Evolutionary conservation across 78 protist genomes (phyloP).

Genomic region (Dictyostelium firmibasis): DNA sequence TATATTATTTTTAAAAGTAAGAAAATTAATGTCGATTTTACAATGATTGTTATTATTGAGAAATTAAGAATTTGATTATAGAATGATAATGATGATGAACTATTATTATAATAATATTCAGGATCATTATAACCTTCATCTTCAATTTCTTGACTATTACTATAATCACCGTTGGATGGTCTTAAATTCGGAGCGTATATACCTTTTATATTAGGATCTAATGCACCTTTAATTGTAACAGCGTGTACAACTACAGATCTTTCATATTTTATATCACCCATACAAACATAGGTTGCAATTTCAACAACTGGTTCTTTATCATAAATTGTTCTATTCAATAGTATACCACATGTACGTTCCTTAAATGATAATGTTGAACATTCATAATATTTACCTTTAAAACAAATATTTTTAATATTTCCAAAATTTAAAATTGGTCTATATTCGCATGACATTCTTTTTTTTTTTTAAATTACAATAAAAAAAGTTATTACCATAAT

Average conservation of each 20-base stretch:
- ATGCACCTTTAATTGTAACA: neutral
- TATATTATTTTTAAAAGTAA: too few species aligned
- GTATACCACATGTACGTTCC: neutral
- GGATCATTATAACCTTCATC: neutral
- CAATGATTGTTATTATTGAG: neutral
- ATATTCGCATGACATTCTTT: neutral
- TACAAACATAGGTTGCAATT: neutral
- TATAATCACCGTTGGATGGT: neutral
- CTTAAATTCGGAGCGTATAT: neutral
- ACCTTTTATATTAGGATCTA: neutral
- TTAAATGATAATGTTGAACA: neutral
- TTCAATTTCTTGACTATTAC: neutral
- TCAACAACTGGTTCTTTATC: neutral
- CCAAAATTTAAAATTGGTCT: conserved; percentile 9
- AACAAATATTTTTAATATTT: neutral
- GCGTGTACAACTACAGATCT: neutral
- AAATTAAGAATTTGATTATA: neutral
- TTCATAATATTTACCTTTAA: conserved; percentile 2
- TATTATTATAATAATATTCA: neutral
- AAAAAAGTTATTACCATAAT: too few species aligned
- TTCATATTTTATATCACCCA: neutral
- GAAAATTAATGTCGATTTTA: neutral
- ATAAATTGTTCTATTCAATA: neutral
- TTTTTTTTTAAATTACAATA: neutral
- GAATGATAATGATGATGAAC: neutral